phyloP scores from a whole-genome alignment of 208 protist genomes.

The Naegleria lovaniensis region DNA sequence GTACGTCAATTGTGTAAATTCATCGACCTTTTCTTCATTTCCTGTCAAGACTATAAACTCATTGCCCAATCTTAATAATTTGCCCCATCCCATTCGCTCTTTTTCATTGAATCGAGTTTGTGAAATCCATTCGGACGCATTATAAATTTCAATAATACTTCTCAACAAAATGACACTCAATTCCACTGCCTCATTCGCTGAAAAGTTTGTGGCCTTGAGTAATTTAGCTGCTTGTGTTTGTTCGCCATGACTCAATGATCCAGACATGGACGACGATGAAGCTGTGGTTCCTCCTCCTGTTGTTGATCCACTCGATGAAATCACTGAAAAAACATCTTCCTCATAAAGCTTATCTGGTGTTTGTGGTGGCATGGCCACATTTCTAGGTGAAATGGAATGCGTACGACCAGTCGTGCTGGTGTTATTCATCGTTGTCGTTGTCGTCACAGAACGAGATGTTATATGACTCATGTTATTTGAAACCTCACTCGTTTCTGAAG shows the following conservation, averaged over 20 bases:
- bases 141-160: conserved; percentile 5
- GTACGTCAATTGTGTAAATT: not conserved
- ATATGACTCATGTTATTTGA: too few species aligned
- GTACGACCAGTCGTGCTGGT: too few species aligned
- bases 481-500: too few species aligned
- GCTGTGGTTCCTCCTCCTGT: too few species aligned
- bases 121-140: not conserved
- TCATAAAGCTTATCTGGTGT: not conserved
- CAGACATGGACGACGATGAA: too few species aligned
- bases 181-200: not conserved
- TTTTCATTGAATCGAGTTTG: not conserved
- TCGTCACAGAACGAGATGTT: too few species aligned
- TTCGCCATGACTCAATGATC: too few species aligned
- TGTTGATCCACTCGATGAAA: too few species aligned
- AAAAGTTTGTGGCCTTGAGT: not conserved
- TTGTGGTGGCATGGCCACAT: not conserved
- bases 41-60: not conserved
- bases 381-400: not conserved
- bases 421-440: too few species aligned
- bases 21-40: not conserved
- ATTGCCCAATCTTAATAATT: not conserved
- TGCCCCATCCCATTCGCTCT: not conserved
- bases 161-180: not conserved
- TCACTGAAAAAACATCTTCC: not conserved
- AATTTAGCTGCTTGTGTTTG: not conserved